These are phyloP conservation scores for Dothideomycetidae sp. DNA, from an alignment of 2,329 filamentous ascomycete species.

Conservation along the genomic window DNA sequence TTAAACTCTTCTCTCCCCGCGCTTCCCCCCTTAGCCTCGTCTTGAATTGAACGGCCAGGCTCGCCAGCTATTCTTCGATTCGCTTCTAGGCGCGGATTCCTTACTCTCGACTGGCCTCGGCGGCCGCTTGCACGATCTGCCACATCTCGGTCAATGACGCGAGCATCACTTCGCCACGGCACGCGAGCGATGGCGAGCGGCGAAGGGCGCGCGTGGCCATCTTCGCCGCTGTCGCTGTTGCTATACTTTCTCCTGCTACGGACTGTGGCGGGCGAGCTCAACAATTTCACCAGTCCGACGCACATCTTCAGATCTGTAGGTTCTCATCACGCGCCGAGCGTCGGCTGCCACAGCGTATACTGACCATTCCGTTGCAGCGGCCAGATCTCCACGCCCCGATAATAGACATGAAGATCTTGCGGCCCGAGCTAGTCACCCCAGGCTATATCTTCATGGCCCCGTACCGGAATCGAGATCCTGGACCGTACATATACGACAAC, in stretches of 20 bases:
- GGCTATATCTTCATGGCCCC: constrained; percentile 39
- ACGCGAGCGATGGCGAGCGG: constrained; percentile 5
- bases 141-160: constrained; percentile 3
- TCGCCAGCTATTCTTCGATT: too few species aligned
- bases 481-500: constrained; percentile 39
- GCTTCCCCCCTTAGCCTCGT: too few species aligned
- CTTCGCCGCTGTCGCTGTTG: constrained; percentile 2
- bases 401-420: constrained; percentile 21
- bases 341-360: neutral
- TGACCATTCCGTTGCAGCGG: constrained; percentile 18
- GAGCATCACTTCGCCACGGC: constrained; percentile 2
- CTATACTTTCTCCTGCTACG: constrained; percentile 9
- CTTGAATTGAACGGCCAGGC: too few species aligned
- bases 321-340: neutral
- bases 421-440: constrained; percentile 25
- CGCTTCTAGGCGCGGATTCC: too few species aligned
- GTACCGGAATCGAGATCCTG: constrained; percentile 35
- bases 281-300: constrained; percentile 24
- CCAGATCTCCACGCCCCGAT: constrained; percentile 27
- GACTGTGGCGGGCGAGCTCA: constrained; percentile 16
- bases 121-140: neutral
- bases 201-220: neutral
- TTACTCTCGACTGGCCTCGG: too few species aligned
- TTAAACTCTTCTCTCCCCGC: too few species aligned
- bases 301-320: constrained; percentile 24